Percentiles rank a stretch among this genome's conserved stretches.
These are phyloP conservation scores for Galerina sulciceps DNA, from an alignment of 768 basidiomycete species.

Conservation along the genomic window DNA sequence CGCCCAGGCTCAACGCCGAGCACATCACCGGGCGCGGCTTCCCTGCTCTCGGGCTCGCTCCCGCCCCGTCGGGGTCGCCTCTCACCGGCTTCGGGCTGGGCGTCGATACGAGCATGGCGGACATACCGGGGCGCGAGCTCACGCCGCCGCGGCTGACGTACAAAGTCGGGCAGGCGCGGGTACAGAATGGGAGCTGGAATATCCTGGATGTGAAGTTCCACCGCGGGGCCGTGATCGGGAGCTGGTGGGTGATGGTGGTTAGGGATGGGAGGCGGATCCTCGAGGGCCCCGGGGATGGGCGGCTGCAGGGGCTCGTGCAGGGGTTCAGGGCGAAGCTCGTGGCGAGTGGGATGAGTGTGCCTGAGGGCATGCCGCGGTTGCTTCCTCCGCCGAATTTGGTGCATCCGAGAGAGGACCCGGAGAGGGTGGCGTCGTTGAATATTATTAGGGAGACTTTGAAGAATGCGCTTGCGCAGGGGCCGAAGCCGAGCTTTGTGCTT, in stretches of 20 bases:
- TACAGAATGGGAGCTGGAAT: slow-evolving; percentile 76
- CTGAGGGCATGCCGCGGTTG: slow-evolving; percentile 36
- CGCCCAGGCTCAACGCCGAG: slow-evolving; percentile 61
- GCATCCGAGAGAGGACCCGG: slow-evolving; percentile 32
- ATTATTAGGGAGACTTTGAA: slow-evolving; percentile 46
- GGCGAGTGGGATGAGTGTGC: slow-evolving; percentile 61
- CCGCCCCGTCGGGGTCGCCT: slow-evolving; percentile 31
- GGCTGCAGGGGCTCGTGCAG: slow-evolving; percentile 46
- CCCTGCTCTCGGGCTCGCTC: slow-evolving; percentile 51
- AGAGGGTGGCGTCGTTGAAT: slow-evolving; percentile 39
- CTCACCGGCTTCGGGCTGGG: slow-evolving; percentile 61
- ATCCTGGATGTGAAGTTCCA: slow-evolving; percentile 75
- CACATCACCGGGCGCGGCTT: slow-evolving; percentile 65
- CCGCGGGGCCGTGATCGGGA: slow-evolving; percentile 47
- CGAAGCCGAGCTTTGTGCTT: slow-evolving; percentile 66
- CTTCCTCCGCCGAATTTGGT: slow-evolving; percentile 40
- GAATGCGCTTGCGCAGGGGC: slow-evolving; percentile 25
- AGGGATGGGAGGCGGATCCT: slow-evolving; percentile 49
- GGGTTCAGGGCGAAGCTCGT: slow-evolving; percentile 61
- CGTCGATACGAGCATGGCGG: slow-evolving; percentile 61
- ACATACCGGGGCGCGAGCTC: slow-evolving; percentile 69
- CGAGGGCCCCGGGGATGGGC: slow-evolving; percentile 43
- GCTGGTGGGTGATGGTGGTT: slow-evolving; percentile 74
- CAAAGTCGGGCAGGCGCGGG: slow-evolving; percentile 43
- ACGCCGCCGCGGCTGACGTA: slow-evolving; percentile 63